Conservation (phyloP, 2,329 filamentous ascomycete species). For the Aspergillus tubingensis region DNA sequence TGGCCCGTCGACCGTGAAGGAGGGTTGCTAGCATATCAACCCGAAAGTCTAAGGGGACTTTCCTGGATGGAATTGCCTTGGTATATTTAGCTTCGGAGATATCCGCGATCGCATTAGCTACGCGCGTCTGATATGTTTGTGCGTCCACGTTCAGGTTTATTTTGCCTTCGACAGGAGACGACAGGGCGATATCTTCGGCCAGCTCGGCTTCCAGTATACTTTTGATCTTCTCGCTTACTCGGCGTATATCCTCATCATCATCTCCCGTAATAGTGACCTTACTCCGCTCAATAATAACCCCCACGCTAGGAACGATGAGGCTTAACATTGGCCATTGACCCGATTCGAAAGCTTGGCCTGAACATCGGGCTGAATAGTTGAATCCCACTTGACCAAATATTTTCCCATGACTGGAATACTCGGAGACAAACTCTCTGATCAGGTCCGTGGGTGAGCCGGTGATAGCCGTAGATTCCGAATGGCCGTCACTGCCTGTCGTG, state of each 20-base stretch:
- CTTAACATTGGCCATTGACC: conserved; percentile 16
- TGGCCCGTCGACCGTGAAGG: conserved; percentile 14
- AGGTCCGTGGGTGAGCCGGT: neutral
- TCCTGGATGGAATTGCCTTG: conserved; percentile 20
- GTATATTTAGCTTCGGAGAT: conserved; percentile 12
- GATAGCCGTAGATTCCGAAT: neutral
- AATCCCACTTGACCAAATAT: conserved; percentile 20
- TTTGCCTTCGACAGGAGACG: neutral
- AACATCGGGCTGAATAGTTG: conserved; percentile 18
- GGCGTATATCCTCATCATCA: neutral
- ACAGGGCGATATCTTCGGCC: neutral
- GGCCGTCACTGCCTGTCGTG: too few species aligned
- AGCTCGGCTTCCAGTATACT: too few species aligned
- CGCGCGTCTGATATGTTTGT: neutral
- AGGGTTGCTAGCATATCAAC: conserved; percentile 21
- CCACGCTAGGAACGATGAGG: conserved; percentile 11
- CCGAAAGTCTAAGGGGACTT: conserved; percentile 1
- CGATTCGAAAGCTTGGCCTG: conserved; percentile 3
- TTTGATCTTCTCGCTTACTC: neutral
- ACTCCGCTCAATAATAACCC: neutral
- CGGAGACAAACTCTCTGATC: conserved; percentile 9
- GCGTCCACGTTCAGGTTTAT: neutral
- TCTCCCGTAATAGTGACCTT: neutral
- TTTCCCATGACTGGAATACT: neutral
- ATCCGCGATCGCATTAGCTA: conserved; percentile 6